These are phyloP conservation scores for Sechiopsis laciniata DNA, from an alignment of 306 rosid genomes.

Conservation along the genomic window DNA sequence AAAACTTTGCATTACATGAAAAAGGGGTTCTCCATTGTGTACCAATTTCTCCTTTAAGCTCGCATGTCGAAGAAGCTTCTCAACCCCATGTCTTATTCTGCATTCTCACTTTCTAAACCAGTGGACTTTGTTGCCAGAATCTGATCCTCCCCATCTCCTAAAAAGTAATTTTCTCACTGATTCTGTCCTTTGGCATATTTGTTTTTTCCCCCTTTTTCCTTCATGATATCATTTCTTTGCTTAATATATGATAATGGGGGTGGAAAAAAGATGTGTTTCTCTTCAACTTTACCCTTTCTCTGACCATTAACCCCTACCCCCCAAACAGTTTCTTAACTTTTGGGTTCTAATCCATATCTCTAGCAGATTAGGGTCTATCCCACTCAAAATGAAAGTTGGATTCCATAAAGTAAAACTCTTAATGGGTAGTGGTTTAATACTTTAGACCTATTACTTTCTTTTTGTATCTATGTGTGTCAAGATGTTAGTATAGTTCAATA, in stretches of 20 bases:
- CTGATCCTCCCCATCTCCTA: conserved; percentile 50
- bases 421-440: neutral
- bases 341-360: conserved; percentile 20
- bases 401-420: neutral
- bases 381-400: neutral
- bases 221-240: conserved; percentile 4
- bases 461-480: too few species aligned
- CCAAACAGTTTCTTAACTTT: neutral
- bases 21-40: neutral
- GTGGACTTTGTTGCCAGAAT: conserved; percentile 51
- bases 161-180: conserved; percentile 44
- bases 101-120: conserved; percentile 22
- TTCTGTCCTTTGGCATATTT: conserved; percentile 33
- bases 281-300: conserved; percentile 10
- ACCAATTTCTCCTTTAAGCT: neutral
- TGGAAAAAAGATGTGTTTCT: neutral
- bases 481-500: too few species aligned
- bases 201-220: neutral
- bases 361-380: neutral
- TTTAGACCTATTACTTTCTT: neutral
- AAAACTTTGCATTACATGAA: neutral
- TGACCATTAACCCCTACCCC: neutral
- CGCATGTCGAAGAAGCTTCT: conserved; percentile 58
- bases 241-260: neutral
- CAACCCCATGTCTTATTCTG: conserved; percentile 32